Percentiles rank a stretch among this genome's conserved stretches.
These are phyloP conservation scores for Alopecurus myosuroides DNA, from an alignment of 176 grass and related monocot genomes.

Conservation along the genomic window DNA sequence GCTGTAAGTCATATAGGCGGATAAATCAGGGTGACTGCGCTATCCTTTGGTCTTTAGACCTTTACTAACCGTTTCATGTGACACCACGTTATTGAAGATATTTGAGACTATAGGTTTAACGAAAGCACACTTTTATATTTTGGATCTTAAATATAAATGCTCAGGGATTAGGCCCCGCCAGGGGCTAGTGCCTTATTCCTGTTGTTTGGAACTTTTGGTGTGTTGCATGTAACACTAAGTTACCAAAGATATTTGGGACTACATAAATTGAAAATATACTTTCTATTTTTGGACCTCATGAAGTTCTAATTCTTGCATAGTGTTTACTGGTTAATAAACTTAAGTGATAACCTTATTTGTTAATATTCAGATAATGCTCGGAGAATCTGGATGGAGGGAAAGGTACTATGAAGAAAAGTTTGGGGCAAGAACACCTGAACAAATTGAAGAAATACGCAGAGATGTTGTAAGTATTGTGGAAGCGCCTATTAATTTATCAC, in stretches of 20 bases:
- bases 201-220: background rate
- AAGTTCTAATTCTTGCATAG: background rate
- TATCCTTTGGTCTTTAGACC: background rate
- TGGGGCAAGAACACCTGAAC: slow-evolving; percentile 55
- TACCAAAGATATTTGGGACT: background rate
- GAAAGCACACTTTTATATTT: background rate
- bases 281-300: background rate
- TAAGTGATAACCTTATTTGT: slow-evolving; percentile 23
- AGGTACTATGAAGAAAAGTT: slow-evolving; percentile 98
- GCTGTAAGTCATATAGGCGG: background rate
- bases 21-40: background rate
- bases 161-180: background rate
- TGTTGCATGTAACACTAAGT: background rate
- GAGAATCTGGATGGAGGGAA: slow-evolving; percentile 95
- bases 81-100: background rate
- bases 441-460: slow-evolving; percentile 75
- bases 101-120: background rate
- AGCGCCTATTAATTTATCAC: background rate
- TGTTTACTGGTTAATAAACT: background rate
- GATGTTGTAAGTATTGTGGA: slow-evolving; percentile 76
- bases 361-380: slow-evolving; percentile 75
- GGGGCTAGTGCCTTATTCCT: background rate
- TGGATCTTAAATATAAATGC: background rate
- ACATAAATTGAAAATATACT: background rate
- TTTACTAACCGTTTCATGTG: background rate